Evolutionary conservation across 2,329 filamentous ascomycete genomes (phyloP), one percentile per base, ranked within the genome.

Genomic region (Aspergillus unguis): DNA sequence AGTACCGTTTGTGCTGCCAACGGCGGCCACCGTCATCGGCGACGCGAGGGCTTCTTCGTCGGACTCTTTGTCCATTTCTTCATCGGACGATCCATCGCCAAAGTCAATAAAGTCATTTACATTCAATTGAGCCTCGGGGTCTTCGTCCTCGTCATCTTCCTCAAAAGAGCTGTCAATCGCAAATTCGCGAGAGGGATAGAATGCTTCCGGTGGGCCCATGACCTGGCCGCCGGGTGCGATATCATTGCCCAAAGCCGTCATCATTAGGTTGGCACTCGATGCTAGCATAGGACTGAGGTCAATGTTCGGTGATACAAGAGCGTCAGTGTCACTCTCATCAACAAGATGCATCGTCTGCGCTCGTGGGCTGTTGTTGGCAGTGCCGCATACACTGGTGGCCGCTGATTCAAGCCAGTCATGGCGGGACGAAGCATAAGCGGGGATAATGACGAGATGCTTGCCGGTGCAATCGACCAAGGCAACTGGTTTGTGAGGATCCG

Each of bases 81-180:
- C 82, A 5, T 82, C 83, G 1, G 80, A 81, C 4, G 79, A 78
- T 23, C 76, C 77, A 23, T 82, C 79, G 17, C 83, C 80, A 67
- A 87, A 86, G 47, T 84, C 80, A 59, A 92, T 83, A 56, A 92
- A 88, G 65, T 92, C 87, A 47, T 87, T 83, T 8, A 91, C 77
- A 56, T 85, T 82, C 52, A 76, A 70, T 11, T 87, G 73, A 50
- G 78, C 77, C 61, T 82, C 77, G 58, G 88, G 85, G 27, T 80
- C 84, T 25, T 87, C 84, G 23, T 87, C 85, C 44, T 87, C 85
- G 23, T 80, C 80, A 11, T 84, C 82, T 26, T 81, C 77, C 41
- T 83, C 80, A 74, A 81, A 60, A 72, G 81, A 79, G 48, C 81
- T 79, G 56, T 88, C 85, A 9, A 82, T 69, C 40, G 74, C 73